A percentile compares a stretch with the other conserved stretches of the same genome.
These are phyloP conservation scores for Neurospora terricola DNA, from an alignment of 495 filamentous ascomycete genomes.

Conservation along the genomic window DNA sequence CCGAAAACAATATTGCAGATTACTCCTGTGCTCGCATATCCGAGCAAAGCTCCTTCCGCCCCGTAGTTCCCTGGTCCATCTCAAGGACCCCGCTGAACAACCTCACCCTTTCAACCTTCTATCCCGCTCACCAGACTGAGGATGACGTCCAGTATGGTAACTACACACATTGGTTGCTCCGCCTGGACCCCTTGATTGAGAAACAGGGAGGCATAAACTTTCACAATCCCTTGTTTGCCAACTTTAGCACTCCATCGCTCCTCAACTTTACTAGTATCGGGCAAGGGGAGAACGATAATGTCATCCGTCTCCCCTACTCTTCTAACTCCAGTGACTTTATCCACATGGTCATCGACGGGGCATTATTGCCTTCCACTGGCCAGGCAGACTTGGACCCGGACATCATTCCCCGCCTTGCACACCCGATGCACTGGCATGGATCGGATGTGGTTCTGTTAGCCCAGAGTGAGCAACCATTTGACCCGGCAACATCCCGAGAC, in stretches of 20 bases:
- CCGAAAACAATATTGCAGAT: slow-evolving; percentile 1
- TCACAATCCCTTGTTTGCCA: slow-evolving; percentile 2
- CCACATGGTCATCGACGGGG: slow-evolving; percentile 9
- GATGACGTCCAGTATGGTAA: slow-evolving; percentile 15
- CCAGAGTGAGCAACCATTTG: slow-evolving; percentile 17
- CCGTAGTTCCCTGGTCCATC: slow-evolving; percentile 13
- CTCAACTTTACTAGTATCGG: background rate
- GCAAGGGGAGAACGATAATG: background rate
- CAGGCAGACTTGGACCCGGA: background rate
- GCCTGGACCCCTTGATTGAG: slow-evolving; percentile 19
- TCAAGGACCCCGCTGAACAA: slow-evolving; percentile 2
- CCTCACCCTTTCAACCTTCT: slow-evolving; percentile 1
- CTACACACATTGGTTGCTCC: slow-evolving; percentile 11
- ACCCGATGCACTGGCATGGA: slow-evolving; percentile 43
- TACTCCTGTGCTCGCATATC: slow-evolving; percentile 1
- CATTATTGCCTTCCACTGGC: background rate
- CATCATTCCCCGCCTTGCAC: background rate
- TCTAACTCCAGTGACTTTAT: background rate
- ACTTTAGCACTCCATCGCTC: slow-evolving; percentile 6
- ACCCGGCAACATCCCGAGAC: slow-evolving; percentile 4
- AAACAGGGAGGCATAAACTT: background rate
- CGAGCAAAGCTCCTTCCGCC: slow-evolving; percentile 6
- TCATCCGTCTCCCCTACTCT: background rate
- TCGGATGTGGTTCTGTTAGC: slow-evolving; percentile 13
- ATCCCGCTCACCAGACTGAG: slow-evolving; percentile 6